Evolutionary conservation across 805 yeast species (phyloP).

Genomic region (Wickerhamiella occidentalis): DNA sequence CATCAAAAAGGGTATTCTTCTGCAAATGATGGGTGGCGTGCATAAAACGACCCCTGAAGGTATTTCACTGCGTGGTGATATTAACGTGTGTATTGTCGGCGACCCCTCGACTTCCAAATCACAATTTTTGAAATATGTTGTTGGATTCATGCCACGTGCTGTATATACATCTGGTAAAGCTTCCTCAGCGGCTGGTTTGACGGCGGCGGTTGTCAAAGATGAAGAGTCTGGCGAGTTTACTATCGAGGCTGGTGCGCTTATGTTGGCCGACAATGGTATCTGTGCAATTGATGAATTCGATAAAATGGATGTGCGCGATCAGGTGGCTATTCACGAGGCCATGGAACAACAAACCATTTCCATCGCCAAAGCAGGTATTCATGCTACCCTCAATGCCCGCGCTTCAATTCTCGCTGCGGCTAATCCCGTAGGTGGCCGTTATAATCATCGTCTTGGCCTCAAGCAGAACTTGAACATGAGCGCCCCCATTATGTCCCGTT

Average conservation of each 20-base stretch:
- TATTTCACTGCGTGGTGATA: slow-evolving; percentile 89
- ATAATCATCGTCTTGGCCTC: slow-evolving; percentile 73
- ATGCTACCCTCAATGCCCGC: slow-evolving; percentile 93
- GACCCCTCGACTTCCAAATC: slow-evolving; percentile 97
- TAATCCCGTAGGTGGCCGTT: slow-evolving; percentile 94
- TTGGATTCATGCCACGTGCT: slow-evolving; percentile 83
- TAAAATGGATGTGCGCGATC: slow-evolving; percentile 91
- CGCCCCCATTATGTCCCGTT: slow-evolving; percentile 97
- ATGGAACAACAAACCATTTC: slow-evolving; percentile 99
- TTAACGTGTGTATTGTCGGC: slow-evolving; percentile 91
- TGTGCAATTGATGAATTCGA: slow-evolving; percentile 98
- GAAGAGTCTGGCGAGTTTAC: slow-evolving; percentile 96
- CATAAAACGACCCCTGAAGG: slow-evolving; percentile 92
- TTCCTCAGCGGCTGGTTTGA: slow-evolving; percentile 95
- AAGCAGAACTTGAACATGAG: slow-evolving; percentile 87
- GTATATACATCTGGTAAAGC: slow-evolving; percentile 98
- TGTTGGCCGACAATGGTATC: slow-evolving; percentile 96
- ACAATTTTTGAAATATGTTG: slow-evolving; percentile 86
- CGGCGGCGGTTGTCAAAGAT: slow-evolving; percentile 95
- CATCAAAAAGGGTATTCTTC: slow-evolving; percentile 78
- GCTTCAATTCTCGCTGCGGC: slow-evolving; percentile 98
- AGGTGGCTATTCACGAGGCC: slow-evolving; percentile 98
- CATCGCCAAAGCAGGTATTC: slow-evolving; percentile 97
- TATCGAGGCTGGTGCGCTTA: slow-evolving; percentile 95
- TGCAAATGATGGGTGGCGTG: slow-evolving; percentile 89